Percentiles rank a stretch among this genome's conserved stretches.
These are phyloP conservation scores for Fusarium sp. DNA, from an alignment of 2,329 filamentous ascomycete species.

Conservation along the genomic window DNA sequence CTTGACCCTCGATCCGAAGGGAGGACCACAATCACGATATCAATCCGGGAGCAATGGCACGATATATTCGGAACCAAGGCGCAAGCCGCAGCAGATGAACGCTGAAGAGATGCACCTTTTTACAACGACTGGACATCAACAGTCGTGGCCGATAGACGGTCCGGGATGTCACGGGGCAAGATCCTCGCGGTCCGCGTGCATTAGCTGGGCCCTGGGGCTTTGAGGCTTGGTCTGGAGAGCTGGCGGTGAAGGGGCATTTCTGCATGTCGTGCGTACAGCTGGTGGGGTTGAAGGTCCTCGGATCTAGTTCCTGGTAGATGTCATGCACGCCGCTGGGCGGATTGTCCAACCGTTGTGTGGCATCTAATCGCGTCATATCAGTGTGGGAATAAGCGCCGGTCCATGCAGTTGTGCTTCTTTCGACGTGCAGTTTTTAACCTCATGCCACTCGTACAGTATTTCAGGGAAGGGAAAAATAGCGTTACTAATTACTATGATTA, in stretches of 20 bases:
- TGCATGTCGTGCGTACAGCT: constrained; percentile 37
- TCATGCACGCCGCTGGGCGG: constrained; percentile 23
- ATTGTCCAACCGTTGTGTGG: constrained; percentile 29
- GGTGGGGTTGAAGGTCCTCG: constrained; percentile 10
- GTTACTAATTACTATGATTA: too few species aligned
- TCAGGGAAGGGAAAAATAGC: too few species aligned
- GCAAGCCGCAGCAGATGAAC: constrained; percentile 7
- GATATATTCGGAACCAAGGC: constrained; percentile 24
- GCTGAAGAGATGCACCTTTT: constrained; percentile 11
- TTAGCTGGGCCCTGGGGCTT: constrained; percentile 25
- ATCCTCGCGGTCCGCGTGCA: constrained; percentile 37
- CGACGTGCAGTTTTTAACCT: constrained; percentile 19
- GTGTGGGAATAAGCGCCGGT: constrained; percentile 31
- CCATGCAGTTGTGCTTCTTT: constrained; percentile 18
- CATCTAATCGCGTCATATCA: constrained; percentile 38
- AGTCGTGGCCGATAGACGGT: constrained; percentile 6
- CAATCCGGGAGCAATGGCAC: constrained; percentile 27
- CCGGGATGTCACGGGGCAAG: constrained; percentile 22
- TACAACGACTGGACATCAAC: background rate
- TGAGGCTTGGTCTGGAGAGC: constrained; percentile 14
- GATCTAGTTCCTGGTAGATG: constrained; percentile 31
- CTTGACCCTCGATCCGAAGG: background rate
- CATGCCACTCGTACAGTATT: constrained; percentile 10
- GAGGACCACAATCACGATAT: constrained; percentile 29
- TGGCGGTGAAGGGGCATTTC: constrained; percentile 40